phyloP scores from a whole-genome alignment of 1,284 basidiomycete genomes.

The Sporisorium scitamineum region DNA sequence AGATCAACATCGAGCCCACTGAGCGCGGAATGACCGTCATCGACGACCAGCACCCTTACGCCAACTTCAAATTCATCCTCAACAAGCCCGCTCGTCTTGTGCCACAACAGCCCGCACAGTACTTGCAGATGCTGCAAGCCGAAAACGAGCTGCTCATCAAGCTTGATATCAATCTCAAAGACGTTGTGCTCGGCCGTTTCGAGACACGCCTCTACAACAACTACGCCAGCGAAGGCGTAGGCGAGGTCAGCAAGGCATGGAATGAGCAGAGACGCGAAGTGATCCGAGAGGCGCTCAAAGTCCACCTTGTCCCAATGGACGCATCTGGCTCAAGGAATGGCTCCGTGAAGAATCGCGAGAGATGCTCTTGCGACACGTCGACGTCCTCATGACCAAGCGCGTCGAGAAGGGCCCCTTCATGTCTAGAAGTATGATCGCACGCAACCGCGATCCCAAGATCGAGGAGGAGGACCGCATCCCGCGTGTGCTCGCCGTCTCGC shows the following conservation, averaged over 20 bases:
- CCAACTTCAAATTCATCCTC: constrained; percentile 93
- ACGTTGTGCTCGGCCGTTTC: constrained; percentile 52
- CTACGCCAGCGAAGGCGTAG: constrained; percentile 86
- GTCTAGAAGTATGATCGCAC: constrained; percentile 69
- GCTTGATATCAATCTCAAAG: constrained; percentile 77
- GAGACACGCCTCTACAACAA: constrained; percentile 77
- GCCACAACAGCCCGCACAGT: constrained; percentile 75
- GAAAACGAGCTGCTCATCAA: constrained; percentile 88
- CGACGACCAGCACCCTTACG: constrained; percentile 88
- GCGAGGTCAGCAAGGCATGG: constrained; percentile 89
- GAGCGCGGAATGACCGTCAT: constrained; percentile 92
- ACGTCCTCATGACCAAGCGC: constrained; percentile 64
- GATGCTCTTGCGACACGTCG: constrained; percentile 56
- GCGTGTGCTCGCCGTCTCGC: constrained; percentile 89
- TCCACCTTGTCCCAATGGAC: constrained; percentile 82
- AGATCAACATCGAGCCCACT: constrained; percentile 87
- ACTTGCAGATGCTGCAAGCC: constrained; percentile 90
- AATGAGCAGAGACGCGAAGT: constrained; percentile 86
- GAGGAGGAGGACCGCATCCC: constrained; percentile 79
- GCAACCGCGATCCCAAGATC: constrained; percentile 64
- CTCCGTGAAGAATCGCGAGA: constrained; percentile 92
- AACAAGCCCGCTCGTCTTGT: constrained; percentile 84
- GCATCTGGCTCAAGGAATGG: constrained; percentile 89
- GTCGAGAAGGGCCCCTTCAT: constrained; percentile 77
- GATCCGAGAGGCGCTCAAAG: constrained; percentile 81